phyloP scores from a whole-genome alignment of 2,329 filamentous ascomycete genomes.

The Curvularia spicifera region DNA sequence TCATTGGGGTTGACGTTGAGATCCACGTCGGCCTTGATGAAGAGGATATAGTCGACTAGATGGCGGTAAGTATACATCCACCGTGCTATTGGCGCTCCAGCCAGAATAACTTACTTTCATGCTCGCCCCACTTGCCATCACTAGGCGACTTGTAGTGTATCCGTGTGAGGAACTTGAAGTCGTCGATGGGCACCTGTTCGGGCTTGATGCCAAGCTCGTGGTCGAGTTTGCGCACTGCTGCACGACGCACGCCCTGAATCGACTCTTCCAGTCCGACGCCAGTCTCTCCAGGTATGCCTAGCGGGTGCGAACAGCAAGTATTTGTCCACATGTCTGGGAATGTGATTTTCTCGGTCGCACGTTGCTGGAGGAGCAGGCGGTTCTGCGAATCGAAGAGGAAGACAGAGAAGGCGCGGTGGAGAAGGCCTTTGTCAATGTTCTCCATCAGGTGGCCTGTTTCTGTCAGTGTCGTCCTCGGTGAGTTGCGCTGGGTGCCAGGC shows the following conservation, averaged over 20 bases:
- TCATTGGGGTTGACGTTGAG: slow-evolving; percentile 85
- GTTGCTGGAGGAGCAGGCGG: slow-evolving; percentile 91
- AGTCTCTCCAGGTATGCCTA: slow-evolving; percentile 90
- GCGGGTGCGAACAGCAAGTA: slow-evolving; percentile 97
- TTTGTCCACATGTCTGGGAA: slow-evolving; percentile 99
- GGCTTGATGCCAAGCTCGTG: slow-evolving; percentile 93
- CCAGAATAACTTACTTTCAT: slow-evolving; percentile 76
- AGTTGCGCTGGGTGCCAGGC: background rate
- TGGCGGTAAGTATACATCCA: slow-evolving; percentile 27
- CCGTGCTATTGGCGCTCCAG: background rate
- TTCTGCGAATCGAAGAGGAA: slow-evolving; percentile 97
- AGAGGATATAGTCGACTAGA: slow-evolving; percentile 95
- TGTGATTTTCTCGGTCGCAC: slow-evolving; percentile 95
- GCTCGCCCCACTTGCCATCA: slow-evolving; percentile 98
- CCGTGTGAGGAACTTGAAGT: slow-evolving; percentile 92
- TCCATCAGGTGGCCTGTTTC: slow-evolving; percentile 90
- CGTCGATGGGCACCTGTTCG: slow-evolving; percentile 85
- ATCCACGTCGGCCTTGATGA: slow-evolving; percentile 88
- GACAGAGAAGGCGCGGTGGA: slow-evolving; percentile 96
- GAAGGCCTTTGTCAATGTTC: slow-evolving; percentile 94
- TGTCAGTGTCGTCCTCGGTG: slow-evolving; percentile 19
- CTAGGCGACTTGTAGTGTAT: slow-evolving; percentile 99
- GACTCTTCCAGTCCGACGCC: slow-evolving; percentile 81
- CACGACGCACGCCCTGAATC: slow-evolving; percentile 84
- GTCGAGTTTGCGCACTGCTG: slow-evolving; percentile 89